Evolutionary conservation across 177 flowering plant genomes (phyloP).

Genomic region (Vitis hybrid): DNA sequence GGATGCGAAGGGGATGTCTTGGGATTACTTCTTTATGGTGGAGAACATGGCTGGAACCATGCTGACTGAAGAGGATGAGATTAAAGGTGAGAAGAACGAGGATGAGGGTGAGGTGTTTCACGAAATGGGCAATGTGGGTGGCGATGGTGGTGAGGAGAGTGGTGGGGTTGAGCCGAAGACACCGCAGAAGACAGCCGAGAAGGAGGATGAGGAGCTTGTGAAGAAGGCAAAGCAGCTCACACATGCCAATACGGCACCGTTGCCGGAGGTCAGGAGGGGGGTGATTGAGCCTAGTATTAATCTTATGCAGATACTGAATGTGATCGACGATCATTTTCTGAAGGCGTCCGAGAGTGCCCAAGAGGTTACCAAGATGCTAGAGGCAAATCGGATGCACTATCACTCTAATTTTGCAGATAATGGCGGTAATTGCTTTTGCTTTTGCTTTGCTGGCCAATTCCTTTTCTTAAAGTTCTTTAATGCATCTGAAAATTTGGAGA

Average conservation of each 20-base stretch:
- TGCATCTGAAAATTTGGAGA: not conserved
- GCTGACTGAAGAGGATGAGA: slow-evolving; percentile 26
- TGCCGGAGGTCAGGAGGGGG: slow-evolving; percentile 30
- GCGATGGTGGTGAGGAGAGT: slow-evolving; percentile 4
- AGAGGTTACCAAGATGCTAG: slow-evolving; percentile 88
- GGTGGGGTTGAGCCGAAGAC: slow-evolving; percentile 47
- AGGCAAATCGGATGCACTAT: slow-evolving; percentile 83
- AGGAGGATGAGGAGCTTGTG: slow-evolving; percentile 17
- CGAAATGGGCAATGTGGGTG: slow-evolving; percentile 13
- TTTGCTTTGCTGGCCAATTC: not conserved
- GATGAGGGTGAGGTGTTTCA: slow-evolving; percentile 22
- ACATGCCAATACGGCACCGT: slow-evolving; percentile 56
- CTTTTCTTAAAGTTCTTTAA: not conserved
- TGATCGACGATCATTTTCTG: slow-evolving; percentile 77
- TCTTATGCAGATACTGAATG: slow-evolving; percentile 51
- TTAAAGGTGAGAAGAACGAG: slow-evolving; percentile 20
- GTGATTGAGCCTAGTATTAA: slow-evolving; percentile 31
- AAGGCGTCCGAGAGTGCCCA: slow-evolving; percentile 77
- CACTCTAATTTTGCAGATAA: slow-evolving; percentile 93
- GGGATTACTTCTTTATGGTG: slow-evolving; percentile 74
- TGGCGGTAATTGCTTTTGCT: slow-evolving; percentile 41
- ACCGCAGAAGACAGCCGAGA: slow-evolving; percentile 48
- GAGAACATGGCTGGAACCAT: slow-evolving; percentile 37
- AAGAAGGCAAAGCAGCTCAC: slow-evolving; percentile 37
- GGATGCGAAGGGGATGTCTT: slow-evolving; percentile 44